Conservation (phyloP, 495 filamentous ascomycete genomes). For the Bacidia rubella region DNA sequence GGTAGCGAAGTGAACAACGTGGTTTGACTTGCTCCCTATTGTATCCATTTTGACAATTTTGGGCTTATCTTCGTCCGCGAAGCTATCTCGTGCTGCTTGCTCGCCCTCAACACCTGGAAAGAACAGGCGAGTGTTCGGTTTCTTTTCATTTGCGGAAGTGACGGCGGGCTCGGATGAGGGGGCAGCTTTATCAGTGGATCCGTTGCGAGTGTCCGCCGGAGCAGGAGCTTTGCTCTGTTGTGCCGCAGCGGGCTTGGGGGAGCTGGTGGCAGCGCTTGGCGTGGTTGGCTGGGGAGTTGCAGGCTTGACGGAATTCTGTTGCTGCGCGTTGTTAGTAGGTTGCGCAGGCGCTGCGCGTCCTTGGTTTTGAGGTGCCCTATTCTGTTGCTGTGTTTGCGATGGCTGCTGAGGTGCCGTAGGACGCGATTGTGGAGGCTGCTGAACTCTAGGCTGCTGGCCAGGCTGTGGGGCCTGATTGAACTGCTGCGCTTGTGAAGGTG, state of each 20-base stretch:
- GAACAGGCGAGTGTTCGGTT: constrained; percentile 65
- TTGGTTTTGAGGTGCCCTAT: constrained; percentile 25
- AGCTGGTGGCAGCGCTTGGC: constrained; percentile 18
- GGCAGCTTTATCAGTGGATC: constrained; percentile 15
- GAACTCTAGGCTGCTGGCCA: constrained; percentile 24
- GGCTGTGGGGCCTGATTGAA: constrained; percentile 24
- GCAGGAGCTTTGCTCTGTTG: constrained; percentile 21
- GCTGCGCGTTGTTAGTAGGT: constrained; percentile 37
- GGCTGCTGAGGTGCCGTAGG: constrained; percentile 24
- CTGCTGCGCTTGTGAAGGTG: constrained; percentile 20
- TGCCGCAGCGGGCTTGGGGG: constrained; percentile 16
- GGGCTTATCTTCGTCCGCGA: constrained; percentile 63
- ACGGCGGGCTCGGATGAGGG: constrained; percentile 23
- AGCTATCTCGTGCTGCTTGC: constrained; percentile 63
- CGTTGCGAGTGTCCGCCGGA: constrained; percentile 14
- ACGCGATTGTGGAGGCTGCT: constrained; percentile 18
- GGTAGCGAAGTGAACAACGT: constrained; percentile 66
- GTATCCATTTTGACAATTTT: constrained; percentile 72
- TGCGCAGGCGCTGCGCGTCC: constrained; percentile 29
- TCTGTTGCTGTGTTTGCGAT: constrained; percentile 25
- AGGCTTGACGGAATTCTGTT: constrained; percentile 35
- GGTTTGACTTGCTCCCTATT: constrained; percentile 51
- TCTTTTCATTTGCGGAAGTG: constrained; percentile 32
- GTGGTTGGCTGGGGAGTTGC: constrained; percentile 38
- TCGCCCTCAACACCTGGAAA: constrained; percentile 64